A percentile compares a stretch with the other conserved stretches of the same genome.
phyloP scores from a whole-genome alignment of 2,329 filamentous ascomycete genomes.

The Ceratocystis papillata region DNA sequence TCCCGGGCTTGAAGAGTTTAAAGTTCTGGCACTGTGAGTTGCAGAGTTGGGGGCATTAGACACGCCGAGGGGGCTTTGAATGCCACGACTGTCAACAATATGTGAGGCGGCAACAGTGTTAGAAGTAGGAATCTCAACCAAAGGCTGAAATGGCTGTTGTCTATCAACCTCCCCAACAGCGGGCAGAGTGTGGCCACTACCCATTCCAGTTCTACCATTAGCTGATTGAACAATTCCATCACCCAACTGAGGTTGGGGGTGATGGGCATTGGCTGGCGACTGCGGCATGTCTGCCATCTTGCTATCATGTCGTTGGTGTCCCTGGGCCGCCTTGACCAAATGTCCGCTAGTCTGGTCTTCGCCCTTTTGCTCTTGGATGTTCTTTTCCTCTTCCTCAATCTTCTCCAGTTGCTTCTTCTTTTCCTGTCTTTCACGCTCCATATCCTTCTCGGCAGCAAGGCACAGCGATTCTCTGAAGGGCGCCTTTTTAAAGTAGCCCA shows the following conservation, averaged over 20 bases:
- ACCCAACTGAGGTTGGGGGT: slow-evolving; percentile 1
- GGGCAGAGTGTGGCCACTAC: not conserved
- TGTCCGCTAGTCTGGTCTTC: not conserved
- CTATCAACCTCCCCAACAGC: not conserved
- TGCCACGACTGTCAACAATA: slow-evolving; percentile 12
- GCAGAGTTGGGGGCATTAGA: slow-evolving; percentile 8
- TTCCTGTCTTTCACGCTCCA: slow-evolving; percentile 22
- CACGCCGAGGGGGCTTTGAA: slow-evolving; percentile 4
- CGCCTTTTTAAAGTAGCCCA: slow-evolving; percentile 88
- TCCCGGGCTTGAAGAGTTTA: not conserved
- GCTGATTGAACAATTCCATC: not conserved
- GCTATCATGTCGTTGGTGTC: slow-evolving; percentile 21
- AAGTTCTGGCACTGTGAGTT: not conserved
- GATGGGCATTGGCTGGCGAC: not conserved
- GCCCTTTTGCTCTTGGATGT: slow-evolving; percentile 1
- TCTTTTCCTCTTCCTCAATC: slow-evolving; percentile 11
- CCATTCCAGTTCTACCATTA: not conserved
- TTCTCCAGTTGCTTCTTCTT: slow-evolving; percentile 20
- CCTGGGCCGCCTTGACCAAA: not conserved
- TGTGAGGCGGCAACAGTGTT: slow-evolving; percentile 21
- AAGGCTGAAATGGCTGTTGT: not conserved
- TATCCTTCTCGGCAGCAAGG: slow-evolving; percentile 62
- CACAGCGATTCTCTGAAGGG: slow-evolving; percentile 73
- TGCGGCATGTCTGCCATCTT: slow-evolving; percentile 8
- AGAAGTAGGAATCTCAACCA: slow-evolving; percentile 16